Percentiles rank a stretch among this genome's conserved stretches.
Evolutionary conservation across 768 basidiomycete genomes (phyloP).

Genomic region (Hypholoma sublateritium): DNA sequence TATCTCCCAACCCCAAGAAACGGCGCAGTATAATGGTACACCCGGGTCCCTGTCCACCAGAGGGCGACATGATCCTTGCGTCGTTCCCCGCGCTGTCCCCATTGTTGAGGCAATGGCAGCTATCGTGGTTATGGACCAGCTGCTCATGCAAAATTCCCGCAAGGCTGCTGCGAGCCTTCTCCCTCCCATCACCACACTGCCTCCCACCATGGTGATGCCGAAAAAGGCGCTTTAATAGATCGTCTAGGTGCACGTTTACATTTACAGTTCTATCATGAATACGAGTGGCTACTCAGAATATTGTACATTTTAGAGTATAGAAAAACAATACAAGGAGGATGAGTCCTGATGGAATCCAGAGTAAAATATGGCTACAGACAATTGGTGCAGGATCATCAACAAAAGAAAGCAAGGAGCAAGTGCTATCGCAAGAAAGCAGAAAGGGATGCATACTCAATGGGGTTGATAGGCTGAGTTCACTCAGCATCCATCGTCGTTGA

Average conservation of each 20-base stretch:
- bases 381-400: too few relatives aligned
- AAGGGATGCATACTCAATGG: not conserved
- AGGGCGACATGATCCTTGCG: constrained; percentile 96
- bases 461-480: too few relatives aligned
- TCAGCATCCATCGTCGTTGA: constrained; percentile 35
- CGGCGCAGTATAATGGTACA: constrained; percentile 92
- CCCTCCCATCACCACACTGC: constrained; percentile 86
- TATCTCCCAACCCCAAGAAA: constrained; percentile 88
- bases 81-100: constrained; percentile 94
- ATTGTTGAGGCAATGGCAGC: constrained; percentile 99
- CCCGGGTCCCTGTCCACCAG: constrained; percentile 85
- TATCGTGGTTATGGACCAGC: constrained; percentile 91
- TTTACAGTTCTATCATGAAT: too few relatives aligned
- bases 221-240: constrained; percentile 24
- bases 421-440: not conserved
- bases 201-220: constrained; percentile 87
- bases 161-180: constrained; percentile 71
- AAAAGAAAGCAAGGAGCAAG: not conserved
- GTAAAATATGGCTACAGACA: too few relatives aligned
- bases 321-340: not conserved
- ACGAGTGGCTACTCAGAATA: too few relatives aligned
- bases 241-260: not conserved
- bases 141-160: constrained; percentile 88
- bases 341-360: too few relatives aligned
- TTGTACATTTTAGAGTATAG: not conserved